A percentile compares a stretch with the other conserved stretches of the same genome.
Conservation (phyloP, 208 protist genomes). For the Trypanosoma platydactyli region DNA sequence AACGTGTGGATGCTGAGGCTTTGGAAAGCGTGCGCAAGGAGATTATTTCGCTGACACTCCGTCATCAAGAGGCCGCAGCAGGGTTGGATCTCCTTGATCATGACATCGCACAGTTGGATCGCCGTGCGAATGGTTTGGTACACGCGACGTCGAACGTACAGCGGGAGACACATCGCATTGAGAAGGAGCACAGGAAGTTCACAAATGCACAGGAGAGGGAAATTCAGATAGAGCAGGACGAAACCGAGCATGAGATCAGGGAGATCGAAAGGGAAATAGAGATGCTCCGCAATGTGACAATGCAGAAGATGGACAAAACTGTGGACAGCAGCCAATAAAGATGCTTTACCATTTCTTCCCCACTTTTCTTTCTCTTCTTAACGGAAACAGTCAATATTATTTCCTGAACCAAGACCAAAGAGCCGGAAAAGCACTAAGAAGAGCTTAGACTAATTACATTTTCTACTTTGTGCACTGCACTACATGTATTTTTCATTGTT, state of each 20-base stretch:
- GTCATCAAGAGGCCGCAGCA: slow-evolving; percentile 41
- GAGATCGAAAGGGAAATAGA: slow-evolving; percentile 53
- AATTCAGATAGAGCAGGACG: slow-evolving; percentile 42
- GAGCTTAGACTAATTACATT: no score
- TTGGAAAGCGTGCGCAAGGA: slow-evolving; percentile 59
- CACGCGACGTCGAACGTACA: slow-evolving; percentile 49
- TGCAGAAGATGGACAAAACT: not conserved
- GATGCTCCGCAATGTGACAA: slow-evolving; percentile 20
- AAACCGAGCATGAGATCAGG: slow-evolving; percentile 48
- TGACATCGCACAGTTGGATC: slow-evolving; percentile 63
- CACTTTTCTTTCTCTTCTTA: no score
- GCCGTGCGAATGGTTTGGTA: slow-evolving; percentile 44
- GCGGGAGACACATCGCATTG: slow-evolving; percentile 52
- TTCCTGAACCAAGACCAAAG: no score
- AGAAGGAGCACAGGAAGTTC: slow-evolving; percentile 59
- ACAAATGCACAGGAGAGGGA: slow-evolving; percentile 48
- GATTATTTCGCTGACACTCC: slow-evolving; percentile 39
- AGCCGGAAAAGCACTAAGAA: no score
- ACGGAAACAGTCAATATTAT: no score
- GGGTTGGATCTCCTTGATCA: slow-evolving; percentile 60
- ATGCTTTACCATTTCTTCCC: no score
- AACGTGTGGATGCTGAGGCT: slow-evolving; percentile 68
- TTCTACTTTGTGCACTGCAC: no score
- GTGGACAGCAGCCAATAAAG: no score
- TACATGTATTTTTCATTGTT: no score